A percentile compares a stretch with the other conserved stretches of the same genome.
Evolutionary conservation across 768 basidiomycete genomes (phyloP).

Genomic region (Russula sp.): DNA sequence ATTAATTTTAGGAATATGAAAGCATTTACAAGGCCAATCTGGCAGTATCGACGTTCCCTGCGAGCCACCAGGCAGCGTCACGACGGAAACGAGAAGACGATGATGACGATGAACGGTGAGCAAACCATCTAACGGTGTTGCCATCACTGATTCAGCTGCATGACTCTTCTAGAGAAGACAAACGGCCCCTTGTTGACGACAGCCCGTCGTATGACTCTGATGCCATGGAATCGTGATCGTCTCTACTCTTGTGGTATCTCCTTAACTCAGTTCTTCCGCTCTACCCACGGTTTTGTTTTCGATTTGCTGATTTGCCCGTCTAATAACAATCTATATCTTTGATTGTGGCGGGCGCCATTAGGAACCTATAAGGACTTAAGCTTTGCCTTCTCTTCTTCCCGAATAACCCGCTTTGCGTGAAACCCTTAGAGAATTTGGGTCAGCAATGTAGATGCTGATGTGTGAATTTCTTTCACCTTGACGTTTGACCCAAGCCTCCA

Average conservation of each 20-base stretch:
- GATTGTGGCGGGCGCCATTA: background rate
- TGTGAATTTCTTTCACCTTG: constrained; percentile 45
- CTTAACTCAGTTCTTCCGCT: background rate
- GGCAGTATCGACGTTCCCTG: constrained; percentile 56
- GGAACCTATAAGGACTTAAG: constrained; percentile 61
- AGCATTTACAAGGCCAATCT: constrained; percentile 79
- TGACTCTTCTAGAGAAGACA: constrained; percentile 32
- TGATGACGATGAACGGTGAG: constrained; percentile 41
- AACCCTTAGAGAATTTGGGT: constrained; percentile 43
- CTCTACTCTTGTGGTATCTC: constrained; percentile 2
- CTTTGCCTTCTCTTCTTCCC: constrained; percentile 78
- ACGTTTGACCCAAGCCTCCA: constrained; percentile 88
- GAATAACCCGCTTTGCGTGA: constrained; percentile 69
- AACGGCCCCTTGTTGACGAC: constrained; percentile 33
- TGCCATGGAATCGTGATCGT: constrained; percentile 31
- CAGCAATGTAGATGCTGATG: background rate
- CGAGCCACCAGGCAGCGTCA: constrained; percentile 37
- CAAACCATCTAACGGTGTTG: background rate
- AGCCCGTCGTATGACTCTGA: constrained; percentile 16
- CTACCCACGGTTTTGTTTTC: background rate
- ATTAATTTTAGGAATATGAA: constrained; percentile 68
- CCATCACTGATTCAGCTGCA: background rate
- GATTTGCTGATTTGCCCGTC: background rate
- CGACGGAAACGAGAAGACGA: constrained; percentile 62
- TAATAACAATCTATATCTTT: constrained; percentile 15